Evolutionary conservation across 2,329 filamentous ascomycete genomes (phyloP).

Genomic region (Sclerotiophoma versabilis): DNA sequence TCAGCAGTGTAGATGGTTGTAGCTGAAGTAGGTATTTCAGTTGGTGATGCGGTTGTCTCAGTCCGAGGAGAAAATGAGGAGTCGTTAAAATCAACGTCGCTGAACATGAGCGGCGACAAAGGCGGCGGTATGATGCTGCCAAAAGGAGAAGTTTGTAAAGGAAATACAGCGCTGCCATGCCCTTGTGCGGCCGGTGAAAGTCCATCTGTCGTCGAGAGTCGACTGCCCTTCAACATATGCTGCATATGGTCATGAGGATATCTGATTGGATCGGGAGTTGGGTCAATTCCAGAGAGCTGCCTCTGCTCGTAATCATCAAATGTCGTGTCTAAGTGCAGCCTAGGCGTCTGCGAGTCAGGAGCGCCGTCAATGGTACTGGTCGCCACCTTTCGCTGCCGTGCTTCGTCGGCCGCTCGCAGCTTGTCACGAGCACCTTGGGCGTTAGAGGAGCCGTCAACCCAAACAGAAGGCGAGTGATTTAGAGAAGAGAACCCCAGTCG

Average conservation of each 20-base stretch:
- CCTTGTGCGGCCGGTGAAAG: neutral
- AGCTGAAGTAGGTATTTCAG: constrained; percentile 26
- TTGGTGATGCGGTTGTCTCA: constrained; percentile 12
- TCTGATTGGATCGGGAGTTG: neutral
- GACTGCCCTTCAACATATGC: neutral
- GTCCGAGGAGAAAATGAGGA: constrained; percentile 17
- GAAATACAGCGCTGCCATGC: neutral
- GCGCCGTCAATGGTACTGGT: neutral
- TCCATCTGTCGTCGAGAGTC: neutral
- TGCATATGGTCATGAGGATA: constrained; percentile 1
- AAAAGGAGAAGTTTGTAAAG: neutral
- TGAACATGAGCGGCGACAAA: constrained; percentile 26
- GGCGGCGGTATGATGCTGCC: neutral
- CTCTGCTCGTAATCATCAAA: too few relatives aligned
- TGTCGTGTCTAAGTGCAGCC: neutral
- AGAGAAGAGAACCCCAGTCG: constrained; percentile 9
- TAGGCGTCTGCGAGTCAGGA: neutral
- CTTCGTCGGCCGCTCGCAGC: constrained; percentile 35
- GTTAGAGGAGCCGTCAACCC: constrained; percentile 26
- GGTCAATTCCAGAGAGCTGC: neutral
- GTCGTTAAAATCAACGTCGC: constrained; percentile 23
- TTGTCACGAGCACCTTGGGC: constrained; percentile 35
- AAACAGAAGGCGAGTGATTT: constrained; percentile 15
- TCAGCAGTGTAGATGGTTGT: constrained; percentile 11
- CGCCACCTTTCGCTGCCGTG: constrained; percentile 17